Evolutionary conservation across 352 stramenopile species (phyloP).

Genomic region (Blastocystis sp.): DNA sequence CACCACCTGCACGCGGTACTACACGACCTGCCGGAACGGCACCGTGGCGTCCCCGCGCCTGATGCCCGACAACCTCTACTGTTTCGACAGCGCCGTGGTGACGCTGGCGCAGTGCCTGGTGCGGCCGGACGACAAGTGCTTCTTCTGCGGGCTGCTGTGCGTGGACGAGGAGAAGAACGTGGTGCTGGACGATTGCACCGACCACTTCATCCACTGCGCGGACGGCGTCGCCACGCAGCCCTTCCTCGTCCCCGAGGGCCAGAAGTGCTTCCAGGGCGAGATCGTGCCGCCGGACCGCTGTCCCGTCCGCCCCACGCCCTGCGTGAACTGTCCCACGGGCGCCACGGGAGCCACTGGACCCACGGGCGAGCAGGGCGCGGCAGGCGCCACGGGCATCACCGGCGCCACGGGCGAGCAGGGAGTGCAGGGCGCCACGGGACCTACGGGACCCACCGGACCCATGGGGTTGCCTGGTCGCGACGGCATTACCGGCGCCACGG

Average conservation of each 20-base stretch:
- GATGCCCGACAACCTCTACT: constrained; percentile 20
- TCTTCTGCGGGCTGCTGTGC: constrained; percentile 42
- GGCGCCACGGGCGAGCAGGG: neutral
- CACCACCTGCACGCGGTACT: constrained; percentile 35
- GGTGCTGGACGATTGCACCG: constrained; percentile 49
- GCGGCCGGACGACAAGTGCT: constrained; percentile 23
- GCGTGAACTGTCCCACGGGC: constrained; percentile 27
- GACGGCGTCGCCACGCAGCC: constrained; percentile 11
- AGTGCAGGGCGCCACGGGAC: neutral
- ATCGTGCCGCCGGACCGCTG: neutral
- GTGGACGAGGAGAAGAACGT: neutral
- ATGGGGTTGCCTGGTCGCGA: neutral
- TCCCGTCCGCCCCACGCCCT: constrained; percentile 17
- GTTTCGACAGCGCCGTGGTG: constrained; percentile 27
- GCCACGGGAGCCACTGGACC: neutral
- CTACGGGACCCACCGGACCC: constrained; percentile 16
- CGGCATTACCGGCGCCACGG: neutral
- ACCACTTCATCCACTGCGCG: constrained; percentile 38
- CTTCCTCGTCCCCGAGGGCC: neutral
- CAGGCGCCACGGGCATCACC: neutral
- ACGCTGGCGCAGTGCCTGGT: neutral
- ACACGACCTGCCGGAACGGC: constrained; percentile 20
- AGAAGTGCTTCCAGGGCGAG: constrained; percentile 7
- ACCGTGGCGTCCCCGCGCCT: neutral
- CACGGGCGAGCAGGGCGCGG: neutral